Evolutionary conservation across 1,139 yeast species (phyloP).

Genomic region (Zygoascus sp.): DNA sequence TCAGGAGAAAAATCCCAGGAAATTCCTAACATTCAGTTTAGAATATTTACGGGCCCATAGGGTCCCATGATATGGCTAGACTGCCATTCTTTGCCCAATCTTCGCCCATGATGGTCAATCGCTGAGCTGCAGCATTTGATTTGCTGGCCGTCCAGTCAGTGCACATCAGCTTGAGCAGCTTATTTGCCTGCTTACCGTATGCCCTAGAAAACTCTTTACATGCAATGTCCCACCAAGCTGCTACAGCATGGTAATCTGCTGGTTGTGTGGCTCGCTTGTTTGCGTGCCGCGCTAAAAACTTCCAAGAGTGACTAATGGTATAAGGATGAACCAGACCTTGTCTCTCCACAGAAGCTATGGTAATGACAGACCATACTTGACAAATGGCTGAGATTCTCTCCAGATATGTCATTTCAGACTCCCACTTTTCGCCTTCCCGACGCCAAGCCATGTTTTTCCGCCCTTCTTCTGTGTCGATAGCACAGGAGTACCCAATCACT

Average conservation of each 20-base stretch:
- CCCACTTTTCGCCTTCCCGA: constrained; percentile 60
- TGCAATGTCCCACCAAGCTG: constrained; percentile 92
- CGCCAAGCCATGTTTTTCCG: constrained; percentile 85
- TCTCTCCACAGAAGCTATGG: constrained; percentile 37
- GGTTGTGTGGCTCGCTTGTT: constrained; percentile 53
- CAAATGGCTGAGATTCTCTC: constrained; percentile 85
- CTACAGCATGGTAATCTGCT: constrained; percentile 65
- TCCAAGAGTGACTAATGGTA: constrained; percentile 59
- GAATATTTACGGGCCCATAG: constrained; percentile 7
- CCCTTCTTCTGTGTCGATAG: constrained; percentile 78
- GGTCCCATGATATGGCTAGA: constrained; percentile 13
- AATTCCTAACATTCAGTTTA: too few relatives aligned
- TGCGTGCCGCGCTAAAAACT: constrained; percentile 60
- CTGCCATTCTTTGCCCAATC: constrained; percentile 55
- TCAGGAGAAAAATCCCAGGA: too few relatives aligned
- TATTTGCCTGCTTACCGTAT: constrained; percentile 68
- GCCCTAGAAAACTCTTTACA: constrained; percentile 50
- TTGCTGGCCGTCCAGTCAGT: constrained; percentile 51
- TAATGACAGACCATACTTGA: constrained; percentile 72
- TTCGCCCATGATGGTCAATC: constrained; percentile 70
- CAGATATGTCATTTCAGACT: constrained; percentile 66
- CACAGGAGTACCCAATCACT: constrained; percentile 73
- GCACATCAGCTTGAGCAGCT: constrained; percentile 49
- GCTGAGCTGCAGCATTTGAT: constrained; percentile 69
- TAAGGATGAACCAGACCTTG: constrained; percentile 43